phyloP scores from a whole-genome alignment of 2,329 filamentous ascomycete species.

The Zopfia rhizophila region DNA sequence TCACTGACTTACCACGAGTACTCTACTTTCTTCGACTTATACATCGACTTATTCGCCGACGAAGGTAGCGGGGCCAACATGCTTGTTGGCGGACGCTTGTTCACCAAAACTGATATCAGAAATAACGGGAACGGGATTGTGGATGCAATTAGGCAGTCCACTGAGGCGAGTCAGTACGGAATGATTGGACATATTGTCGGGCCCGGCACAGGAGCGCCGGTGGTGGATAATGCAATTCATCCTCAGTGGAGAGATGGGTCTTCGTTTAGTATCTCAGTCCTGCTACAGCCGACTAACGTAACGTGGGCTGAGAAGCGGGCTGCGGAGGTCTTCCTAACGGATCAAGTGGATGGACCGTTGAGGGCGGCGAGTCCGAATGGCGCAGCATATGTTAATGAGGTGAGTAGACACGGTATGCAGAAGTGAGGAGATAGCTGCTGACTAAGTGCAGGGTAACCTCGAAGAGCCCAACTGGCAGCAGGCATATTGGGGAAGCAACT shows the following conservation, averaged over 20 bases:
- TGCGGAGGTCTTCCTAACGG: constrained; percentile 12
- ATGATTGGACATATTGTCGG: constrained; percentile 11
- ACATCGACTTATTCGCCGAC: constrained; percentile 8
- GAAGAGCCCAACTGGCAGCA: constrained; percentile 26
- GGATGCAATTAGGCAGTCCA: not conserved
- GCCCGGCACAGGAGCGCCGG: constrained; percentile 7
- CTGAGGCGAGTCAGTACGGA: not conserved
- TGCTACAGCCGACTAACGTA: not conserved
- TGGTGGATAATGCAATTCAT: constrained; percentile 17
- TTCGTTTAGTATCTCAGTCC: constrained; percentile 9
- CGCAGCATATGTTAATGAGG: constrained; percentile 18
- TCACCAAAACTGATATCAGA: constrained; percentile 3
- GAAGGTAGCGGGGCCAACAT: not conserved
- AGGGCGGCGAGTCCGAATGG: constrained; percentile 7
- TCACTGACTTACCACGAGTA: not conserved
- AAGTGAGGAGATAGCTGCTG: not conserved
- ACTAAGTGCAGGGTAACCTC: constrained; percentile 11
- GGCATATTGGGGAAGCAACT: constrained; percentile 27
- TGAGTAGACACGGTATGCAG: not conserved
- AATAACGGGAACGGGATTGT: constrained; percentile 1
- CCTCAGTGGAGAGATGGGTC: constrained; percentile 10
- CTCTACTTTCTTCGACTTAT: constrained; percentile 5
- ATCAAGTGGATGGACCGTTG: constrained; percentile 8
- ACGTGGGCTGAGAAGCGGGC: constrained; percentile 3
- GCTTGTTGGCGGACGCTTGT: constrained; percentile 6